These are phyloP conservation scores for Scheffersomyces amazonensis DNA, from an alignment of 805 yeast genomes.

Conservation along the genomic window DNA sequence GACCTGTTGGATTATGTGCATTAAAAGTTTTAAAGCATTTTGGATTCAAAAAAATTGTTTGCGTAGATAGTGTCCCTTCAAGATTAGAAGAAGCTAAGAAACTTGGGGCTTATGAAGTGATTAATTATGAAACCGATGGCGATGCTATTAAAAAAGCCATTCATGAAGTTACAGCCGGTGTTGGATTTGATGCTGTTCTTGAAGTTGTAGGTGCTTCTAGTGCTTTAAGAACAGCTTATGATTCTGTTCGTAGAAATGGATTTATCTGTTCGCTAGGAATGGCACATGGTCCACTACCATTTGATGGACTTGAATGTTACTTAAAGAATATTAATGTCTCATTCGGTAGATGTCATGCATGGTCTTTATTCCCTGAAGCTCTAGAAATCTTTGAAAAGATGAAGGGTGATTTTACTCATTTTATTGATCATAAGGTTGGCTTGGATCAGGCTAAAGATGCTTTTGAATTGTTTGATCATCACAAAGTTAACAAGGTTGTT, in stretches of 20 bases:
- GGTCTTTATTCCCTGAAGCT: constrained; percentile 54
- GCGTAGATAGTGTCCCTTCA: constrained; percentile 48
- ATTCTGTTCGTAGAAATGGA: constrained; percentile 55
- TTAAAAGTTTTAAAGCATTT: constrained; percentile 40
- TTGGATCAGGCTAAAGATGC: constrained; percentile 45
- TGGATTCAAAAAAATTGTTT: constrained; percentile 44
- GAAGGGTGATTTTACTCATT: constrained; percentile 44
- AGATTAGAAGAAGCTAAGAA: constrained; percentile 42
- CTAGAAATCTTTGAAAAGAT: constrained; percentile 44
- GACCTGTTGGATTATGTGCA: constrained; percentile 60
- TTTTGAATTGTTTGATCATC: constrained; percentile 51
- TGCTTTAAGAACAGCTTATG: constrained; percentile 51
- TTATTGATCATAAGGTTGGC: constrained; percentile 47
- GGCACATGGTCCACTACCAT: constrained; percentile 56
- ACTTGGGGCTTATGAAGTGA: constrained; percentile 49
- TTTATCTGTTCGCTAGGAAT: constrained; percentile 58
- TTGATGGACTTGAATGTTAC: constrained; percentile 56
- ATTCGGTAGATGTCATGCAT: constrained; percentile 63
- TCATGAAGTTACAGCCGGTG: constrained; percentile 34
- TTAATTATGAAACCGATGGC: constrained; percentile 39
- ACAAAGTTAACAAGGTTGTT: constrained; percentile 54
- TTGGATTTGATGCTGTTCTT: constrained; percentile 59
- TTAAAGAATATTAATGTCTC: constrained; percentile 54
- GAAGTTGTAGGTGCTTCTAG: constrained; percentile 58
- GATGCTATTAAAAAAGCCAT: constrained; percentile 24